Evolutionary conservation across 148 eudicot genomes (phyloP).

Genomic region (Vaccinium myrtillus): DNA sequence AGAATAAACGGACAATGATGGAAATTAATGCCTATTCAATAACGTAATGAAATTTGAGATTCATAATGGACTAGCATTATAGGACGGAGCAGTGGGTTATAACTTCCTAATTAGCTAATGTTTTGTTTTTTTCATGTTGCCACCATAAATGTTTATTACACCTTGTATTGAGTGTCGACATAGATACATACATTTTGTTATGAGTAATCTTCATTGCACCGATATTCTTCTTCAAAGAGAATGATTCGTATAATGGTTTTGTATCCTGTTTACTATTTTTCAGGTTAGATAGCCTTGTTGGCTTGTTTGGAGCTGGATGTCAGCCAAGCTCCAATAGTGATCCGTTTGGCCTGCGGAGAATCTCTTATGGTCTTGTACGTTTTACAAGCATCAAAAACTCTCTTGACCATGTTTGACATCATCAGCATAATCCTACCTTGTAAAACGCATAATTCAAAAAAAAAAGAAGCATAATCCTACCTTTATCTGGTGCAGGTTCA

Average conservation of each 20-base stretch:
- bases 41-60: background rate
- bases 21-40: background rate
- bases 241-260: background rate
- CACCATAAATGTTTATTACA: background rate
- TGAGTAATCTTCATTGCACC: background rate
- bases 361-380: constrained; percentile 92
- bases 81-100: background rate
- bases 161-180: background rate
- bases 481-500: constrained; percentile 62
- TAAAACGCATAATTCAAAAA: no score
- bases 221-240: background rate
- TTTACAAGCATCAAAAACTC: background rate
- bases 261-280: constrained; percentile 21
- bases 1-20: background rate
- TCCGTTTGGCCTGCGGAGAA: constrained; percentile 92
- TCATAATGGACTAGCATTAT: background rate
- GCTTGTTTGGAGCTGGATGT: constrained; percentile 95
- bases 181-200: background rate
- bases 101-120: background rate
- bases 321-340: constrained; percentile 89
- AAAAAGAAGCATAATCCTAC: constrained; percentile 13
- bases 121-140: no score
- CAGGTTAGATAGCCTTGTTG: constrained; percentile 98
- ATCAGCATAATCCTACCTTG: constrained; percentile 17
- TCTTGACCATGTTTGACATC: constrained; percentile 10